These are phyloP conservation scores for Pelargonium hybrid DNA, from an alignment of 441 rosid species.

Conservation along the genomic window DNA sequence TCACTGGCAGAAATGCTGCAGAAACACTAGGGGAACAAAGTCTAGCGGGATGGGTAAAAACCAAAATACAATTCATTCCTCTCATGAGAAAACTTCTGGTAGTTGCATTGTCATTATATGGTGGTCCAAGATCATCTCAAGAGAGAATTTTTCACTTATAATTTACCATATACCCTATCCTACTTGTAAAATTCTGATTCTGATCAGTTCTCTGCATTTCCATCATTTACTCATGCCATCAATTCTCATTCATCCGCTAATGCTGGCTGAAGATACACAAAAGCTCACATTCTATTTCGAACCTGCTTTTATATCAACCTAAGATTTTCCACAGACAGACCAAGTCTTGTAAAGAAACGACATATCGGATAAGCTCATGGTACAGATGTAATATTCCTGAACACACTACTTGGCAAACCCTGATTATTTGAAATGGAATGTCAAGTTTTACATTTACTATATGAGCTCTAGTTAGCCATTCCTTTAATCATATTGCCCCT, in stretches of 20 bases:
- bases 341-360: too few species aligned
- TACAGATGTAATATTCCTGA: not conserved
- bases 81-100: not conserved
- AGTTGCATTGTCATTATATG: not conserved
- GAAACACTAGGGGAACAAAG: constrained; percentile 16
- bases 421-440: not conserved
- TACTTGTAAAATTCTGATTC: not conserved
- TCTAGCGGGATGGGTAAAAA: constrained; percentile 29
- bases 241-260: not conserved
- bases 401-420: not conserved
- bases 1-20: constrained; percentile 24
- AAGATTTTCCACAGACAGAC: too few species aligned
- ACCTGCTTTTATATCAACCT: too few species aligned
- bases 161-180: not conserved
- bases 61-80: not conserved
- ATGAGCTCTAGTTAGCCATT: not conserved
- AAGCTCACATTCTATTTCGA: not conserved
- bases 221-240: not conserved
- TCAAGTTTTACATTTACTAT: too few species aligned
- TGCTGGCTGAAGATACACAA: not conserved
- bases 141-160: not conserved
- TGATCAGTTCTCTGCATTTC: not conserved
- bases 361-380: too few species aligned
- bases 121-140: not conserved
- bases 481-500: not conserved